phyloP scores from a whole-genome alignment of 2,329 filamentous ascomycete species.

The Cladosporium sp. region DNA sequence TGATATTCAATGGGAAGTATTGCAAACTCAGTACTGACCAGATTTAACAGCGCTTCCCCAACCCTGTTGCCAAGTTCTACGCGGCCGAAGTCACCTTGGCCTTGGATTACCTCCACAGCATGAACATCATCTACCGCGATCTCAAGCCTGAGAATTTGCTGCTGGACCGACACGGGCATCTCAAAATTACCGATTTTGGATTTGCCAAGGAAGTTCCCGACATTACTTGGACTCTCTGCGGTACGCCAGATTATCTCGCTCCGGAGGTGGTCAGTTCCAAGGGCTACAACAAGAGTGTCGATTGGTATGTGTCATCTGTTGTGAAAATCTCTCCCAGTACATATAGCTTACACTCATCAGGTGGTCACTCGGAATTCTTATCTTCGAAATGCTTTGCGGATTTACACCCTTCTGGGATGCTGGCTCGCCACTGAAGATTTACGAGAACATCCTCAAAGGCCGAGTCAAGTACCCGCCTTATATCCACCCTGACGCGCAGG shows the following conservation, averaged over 20 bases:
- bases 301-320: constrained; percentile 69
- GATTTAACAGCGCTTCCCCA: constrained; percentile 81
- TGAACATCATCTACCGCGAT: constrained; percentile 97
- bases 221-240: constrained; percentile 98
- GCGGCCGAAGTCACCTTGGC: constrained; percentile 95
- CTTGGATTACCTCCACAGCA: constrained; percentile 89
- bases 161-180: constrained; percentile 74
- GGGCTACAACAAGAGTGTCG: constrained; percentile 98
- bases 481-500: constrained; percentile 90
- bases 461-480: constrained; percentile 96
- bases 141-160: constrained; percentile 90
- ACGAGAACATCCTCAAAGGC: constrained; percentile 97
- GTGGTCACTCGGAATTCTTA: constrained; percentile 98
- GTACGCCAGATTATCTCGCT: constrained; percentile 94
- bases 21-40: neutral
- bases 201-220: constrained; percentile 98
- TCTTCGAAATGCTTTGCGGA: constrained; percentile 99
- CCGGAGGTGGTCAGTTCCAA: constrained; percentile 99
- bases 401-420: constrained; percentile 99
- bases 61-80: constrained; percentile 98
- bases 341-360: constrained; percentile 49
- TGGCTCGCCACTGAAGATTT: constrained; percentile 97
- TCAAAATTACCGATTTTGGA: constrained; percentile 89
- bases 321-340: neutral
- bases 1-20: neutral